Percentiles rank a stretch among this genome's conserved stretches.
These are phyloP conservation scores for Dalbergia oliveri DNA, from an alignment of 306 rosid genomes.

Conservation along the genomic window DNA sequence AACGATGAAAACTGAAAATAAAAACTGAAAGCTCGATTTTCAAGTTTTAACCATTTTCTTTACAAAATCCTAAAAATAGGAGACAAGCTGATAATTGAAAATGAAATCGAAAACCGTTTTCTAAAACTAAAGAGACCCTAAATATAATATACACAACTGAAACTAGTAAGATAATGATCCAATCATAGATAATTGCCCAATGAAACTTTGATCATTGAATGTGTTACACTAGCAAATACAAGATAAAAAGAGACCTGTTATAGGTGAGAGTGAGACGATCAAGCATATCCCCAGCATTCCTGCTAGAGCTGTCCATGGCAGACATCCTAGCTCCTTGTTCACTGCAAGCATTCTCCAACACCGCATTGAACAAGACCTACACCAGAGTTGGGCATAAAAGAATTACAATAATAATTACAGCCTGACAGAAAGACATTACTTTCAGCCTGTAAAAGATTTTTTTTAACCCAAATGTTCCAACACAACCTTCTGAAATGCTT, in stretches of 20 bases:
- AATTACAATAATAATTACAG: slow-evolving; percentile 1
- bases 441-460: not conserved
- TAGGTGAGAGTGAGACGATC: slow-evolving; percentile 97
- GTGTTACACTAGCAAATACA: not conserved
- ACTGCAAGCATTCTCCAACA: slow-evolving; percentile 98
- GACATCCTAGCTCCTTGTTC: slow-evolving; percentile 99
- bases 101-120: too few species aligned
- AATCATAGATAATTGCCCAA: not conserved
- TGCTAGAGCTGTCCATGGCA: slow-evolving; percentile 99
- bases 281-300: slow-evolving; percentile 99
- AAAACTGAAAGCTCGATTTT: too few species aligned
- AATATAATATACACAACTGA: not conserved
- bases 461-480: not conserved
- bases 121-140: too few species aligned
- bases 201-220: slow-evolving; percentile 3
- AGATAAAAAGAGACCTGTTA: slow-evolving; percentile 70
- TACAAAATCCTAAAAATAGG: too few species aligned
- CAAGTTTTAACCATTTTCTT: too few species aligned
- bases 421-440: not conserved
- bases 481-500: not conserved
- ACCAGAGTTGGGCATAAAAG: slow-evolving; percentile 12
- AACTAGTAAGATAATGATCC: not conserved
- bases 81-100: too few species aligned
- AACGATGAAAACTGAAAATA: too few species aligned
- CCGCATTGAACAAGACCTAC: slow-evolving; percentile 91